These are phyloP conservation scores for Scedosporium aurantiacum DNA, from an alignment of 2,329 filamentous ascomycete species.

Conservation along the genomic window DNA sequence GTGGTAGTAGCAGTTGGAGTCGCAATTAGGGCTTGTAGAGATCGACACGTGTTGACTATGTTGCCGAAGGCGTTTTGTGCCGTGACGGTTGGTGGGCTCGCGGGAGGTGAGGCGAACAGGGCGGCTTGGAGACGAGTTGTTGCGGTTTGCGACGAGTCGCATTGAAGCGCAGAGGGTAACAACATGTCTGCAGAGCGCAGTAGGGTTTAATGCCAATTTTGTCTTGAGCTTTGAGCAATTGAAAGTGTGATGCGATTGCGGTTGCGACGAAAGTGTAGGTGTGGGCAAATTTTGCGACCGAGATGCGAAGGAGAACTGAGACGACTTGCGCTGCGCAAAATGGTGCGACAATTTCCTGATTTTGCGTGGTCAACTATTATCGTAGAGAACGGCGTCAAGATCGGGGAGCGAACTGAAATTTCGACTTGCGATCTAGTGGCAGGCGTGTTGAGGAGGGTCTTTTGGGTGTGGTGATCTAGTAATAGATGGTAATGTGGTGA, in stretches of 20 bases:
- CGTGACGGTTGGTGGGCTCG: constrained; percentile 39
- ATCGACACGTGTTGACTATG: constrained; percentile 49
- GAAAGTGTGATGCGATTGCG: not conserved
- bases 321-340: not conserved
- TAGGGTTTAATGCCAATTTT: not conserved
- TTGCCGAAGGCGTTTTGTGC: constrained; percentile 17
- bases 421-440: not conserved
- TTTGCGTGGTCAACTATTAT: no score
- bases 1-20: constrained; percentile 12
- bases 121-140: constrained; percentile 30
- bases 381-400: no score
- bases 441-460: not conserved
- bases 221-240: no score
- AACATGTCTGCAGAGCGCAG: constrained; percentile 32
- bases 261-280: not conserved
- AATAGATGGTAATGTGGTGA: not conserved
- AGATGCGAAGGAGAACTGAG: not conserved
- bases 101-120: constrained; percentile 43
- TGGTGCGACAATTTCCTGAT: not conserved
- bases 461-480: not conserved
- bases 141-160: constrained; percentile 38
- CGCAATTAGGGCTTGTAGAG: constrained; percentile 47
- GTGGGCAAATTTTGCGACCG: not conserved
- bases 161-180: constrained; percentile 46
- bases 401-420: not conserved